phyloP scores from a whole-genome alignment of 306 rosid genomes.

The Corylus heterophylla region DNA sequence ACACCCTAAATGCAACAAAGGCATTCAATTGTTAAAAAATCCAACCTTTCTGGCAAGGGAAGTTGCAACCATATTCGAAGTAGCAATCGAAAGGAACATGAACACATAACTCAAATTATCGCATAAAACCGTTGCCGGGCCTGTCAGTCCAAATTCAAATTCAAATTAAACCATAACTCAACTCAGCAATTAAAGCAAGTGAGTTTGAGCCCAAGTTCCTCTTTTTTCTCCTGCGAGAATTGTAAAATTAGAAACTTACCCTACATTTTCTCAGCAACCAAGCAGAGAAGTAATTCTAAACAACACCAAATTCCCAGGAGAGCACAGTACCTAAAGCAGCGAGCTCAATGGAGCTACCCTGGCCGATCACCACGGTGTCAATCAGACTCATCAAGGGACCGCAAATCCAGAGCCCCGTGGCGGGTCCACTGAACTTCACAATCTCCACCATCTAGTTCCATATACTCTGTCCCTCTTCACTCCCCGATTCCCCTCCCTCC shows the following conservation, averaged over 20 bases:
- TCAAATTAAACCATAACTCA: background rate
- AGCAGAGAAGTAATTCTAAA: background rate
- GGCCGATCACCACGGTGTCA: conserved; percentile 82
- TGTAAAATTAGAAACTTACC: background rate
- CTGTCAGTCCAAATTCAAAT: conserved; percentile 39
- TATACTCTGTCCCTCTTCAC: conserved; percentile 34
- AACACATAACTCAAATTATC: conserved; percentile 71
- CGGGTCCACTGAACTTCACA: conserved; percentile 68
- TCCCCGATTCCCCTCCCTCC: conserved; percentile 38
- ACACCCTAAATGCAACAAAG: background rate
- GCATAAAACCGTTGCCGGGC: conserved; percentile 86
- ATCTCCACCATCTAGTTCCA: conserved; percentile 77
- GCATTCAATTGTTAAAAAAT: conserved; percentile 7
- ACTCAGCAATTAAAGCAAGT: background rate
- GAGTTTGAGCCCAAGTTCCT: too few species aligned
- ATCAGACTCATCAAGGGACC: conserved; percentile 92
- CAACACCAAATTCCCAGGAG: background rate
- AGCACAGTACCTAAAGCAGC: conserved; percentile 75
- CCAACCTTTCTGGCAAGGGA: conserved; percentile 81
- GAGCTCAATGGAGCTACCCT: conserved; percentile 87
- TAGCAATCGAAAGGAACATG: conserved; percentile 92
- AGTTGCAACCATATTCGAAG: conserved; percentile 96
- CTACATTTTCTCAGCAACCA: background rate
- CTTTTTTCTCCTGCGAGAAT: background rate
- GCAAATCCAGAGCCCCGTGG: conserved; percentile 77